These are phyloP conservation scores for Suhomyces tanzawaensis DNA, from an alignment of 805 yeast species.

Conservation along the genomic window DNA sequence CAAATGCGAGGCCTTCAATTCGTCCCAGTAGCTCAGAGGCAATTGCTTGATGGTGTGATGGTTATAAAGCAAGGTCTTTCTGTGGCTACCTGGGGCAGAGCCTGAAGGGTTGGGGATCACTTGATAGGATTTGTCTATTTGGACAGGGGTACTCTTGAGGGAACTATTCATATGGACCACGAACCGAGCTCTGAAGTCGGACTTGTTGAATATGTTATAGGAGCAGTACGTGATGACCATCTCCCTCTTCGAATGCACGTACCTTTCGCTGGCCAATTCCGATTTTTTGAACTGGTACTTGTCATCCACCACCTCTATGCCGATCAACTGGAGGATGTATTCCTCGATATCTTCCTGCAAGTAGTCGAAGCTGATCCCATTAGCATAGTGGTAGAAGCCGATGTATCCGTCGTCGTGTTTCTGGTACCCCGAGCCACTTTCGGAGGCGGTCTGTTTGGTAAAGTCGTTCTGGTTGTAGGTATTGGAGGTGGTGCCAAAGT, in stretches of 20 bases:
- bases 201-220: slow-evolving; percentile 69
- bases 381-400: slow-evolving; percentile 38
- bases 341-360: slow-evolving; percentile 26
- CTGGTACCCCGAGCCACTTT: not conserved
- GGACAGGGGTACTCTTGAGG: slow-evolving; percentile 18
- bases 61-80: slow-evolving; percentile 16
- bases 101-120: slow-evolving; percentile 16
- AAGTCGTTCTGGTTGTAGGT: slow-evolving; percentile 29
- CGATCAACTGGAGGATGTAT: slow-evolving; percentile 27
- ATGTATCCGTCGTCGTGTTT: slow-evolving; percentile 39
- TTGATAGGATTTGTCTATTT: slow-evolving; percentile 35
- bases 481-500: slow-evolving; percentile 29
- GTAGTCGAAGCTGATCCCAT: slow-evolving; percentile 27
- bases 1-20: slow-evolving; percentile 55
- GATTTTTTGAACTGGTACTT: slow-evolving; percentile 18
- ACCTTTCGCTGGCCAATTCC: slow-evolving; percentile 1
- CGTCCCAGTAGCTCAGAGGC: slow-evolving; percentile 49
- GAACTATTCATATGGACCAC: slow-evolving; percentile 24
- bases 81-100: slow-evolving; percentile 2
- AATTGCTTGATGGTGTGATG: slow-evolving; percentile 16
- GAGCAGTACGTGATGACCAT: slow-evolving; percentile 57
- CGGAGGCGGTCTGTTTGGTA: slow-evolving; percentile 5
- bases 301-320: slow-evolving; percentile 19
- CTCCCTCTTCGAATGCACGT: slow-evolving; percentile 17
- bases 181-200: slow-evolving; percentile 71